Conservation (phyloP, 192 early-diverging fungal genomes). For the Coemansia sp. region DNA sequence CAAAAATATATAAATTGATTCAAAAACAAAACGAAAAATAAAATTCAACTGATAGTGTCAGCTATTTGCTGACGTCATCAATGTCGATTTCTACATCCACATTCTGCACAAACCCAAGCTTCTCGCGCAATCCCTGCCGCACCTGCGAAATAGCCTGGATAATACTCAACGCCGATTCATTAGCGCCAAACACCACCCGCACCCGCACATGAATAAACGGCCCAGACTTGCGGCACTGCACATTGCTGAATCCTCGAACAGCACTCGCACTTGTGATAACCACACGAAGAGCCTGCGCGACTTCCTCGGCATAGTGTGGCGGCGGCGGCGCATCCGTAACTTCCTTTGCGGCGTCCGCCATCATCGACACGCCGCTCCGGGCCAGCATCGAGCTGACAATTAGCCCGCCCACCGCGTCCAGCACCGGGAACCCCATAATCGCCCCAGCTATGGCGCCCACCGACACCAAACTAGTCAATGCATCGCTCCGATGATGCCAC, state of each 20-base stretch:
- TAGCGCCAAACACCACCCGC: slow-evolving; percentile 19
- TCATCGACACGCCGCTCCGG: slow-evolving; percentile 61
- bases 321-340: slow-evolving; percentile 56
- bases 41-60: not conserved
- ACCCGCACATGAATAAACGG: slow-evolving; percentile 44
- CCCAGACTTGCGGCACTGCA: slow-evolving; percentile 46
- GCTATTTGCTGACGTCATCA: not conserved
- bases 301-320: slow-evolving; percentile 23
- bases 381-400: slow-evolving; percentile 72
- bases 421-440: slow-evolving; percentile 64
- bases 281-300: slow-evolving; percentile 18
- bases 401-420: slow-evolving; percentile 77
- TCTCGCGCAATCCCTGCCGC: slow-evolving; percentile 18
- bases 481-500: slow-evolving; percentile 85
- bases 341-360: slow-evolving; percentile 54
- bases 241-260: slow-evolving; percentile 14
- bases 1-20: not conserved
- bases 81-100: slow-evolving; percentile 30
- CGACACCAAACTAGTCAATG: slow-evolving; percentile 69
- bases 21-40: not conserved
- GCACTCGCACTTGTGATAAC: slow-evolving; percentile 7
- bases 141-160: slow-evolving; percentile 14
- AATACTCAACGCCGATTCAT: slow-evolving; percentile 21
- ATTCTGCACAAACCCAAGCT: slow-evolving; percentile 32
- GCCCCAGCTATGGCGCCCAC: slow-evolving; percentile 73